Evolutionary conservation across 352 stramenopile species (phyloP).

Genomic region (Phytopythium montanum): DNA sequence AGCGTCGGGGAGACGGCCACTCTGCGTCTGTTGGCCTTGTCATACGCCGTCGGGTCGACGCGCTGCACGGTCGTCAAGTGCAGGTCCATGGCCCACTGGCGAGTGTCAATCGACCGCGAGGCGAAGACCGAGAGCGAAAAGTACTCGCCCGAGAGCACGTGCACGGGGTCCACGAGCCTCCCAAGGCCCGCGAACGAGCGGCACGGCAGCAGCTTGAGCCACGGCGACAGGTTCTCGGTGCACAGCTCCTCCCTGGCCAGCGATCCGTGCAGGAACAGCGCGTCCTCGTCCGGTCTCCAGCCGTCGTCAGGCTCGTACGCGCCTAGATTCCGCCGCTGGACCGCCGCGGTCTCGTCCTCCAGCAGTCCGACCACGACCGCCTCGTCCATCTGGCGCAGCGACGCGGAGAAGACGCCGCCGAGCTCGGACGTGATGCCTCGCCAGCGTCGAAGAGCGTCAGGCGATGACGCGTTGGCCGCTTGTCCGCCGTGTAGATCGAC

Average conservation of each 20-base stretch:
- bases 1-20: slow-evolving; percentile 27
- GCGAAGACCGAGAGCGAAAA: slow-evolving; percentile 56
- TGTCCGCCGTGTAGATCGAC: slow-evolving; percentile 35
- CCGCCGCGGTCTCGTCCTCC: slow-evolving; percentile 6
- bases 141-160: slow-evolving; percentile 69
- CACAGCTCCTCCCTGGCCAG: slow-evolving; percentile 81
- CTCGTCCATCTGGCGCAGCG: slow-evolving; percentile 75
- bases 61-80: slow-evolving; percentile 57
- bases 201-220: slow-evolving; percentile 87
- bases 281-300: background rate
- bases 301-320: slow-evolving; percentile 5
- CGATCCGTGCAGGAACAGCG: slow-evolving; percentile 50
- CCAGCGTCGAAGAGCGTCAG: slow-evolving; percentile 37
- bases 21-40: background rate
- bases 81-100: slow-evolving; percentile 41
- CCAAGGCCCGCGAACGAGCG: slow-evolving; percentile 58
- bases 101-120: slow-evolving; percentile 9
- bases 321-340: slow-evolving; percentile 12
- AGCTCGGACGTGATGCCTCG: slow-evolving; percentile 68
- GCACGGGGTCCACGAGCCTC: slow-evolving; percentile 68
- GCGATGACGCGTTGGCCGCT: background rate
- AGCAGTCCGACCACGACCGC: slow-evolving; percentile 28
- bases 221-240: slow-evolving; percentile 87
- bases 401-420: slow-evolving; percentile 79
- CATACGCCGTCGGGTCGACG: slow-evolving; percentile 12